Base-by-base conservation (phyloP, 2,329 filamentous ascomycete genomes). In the Alternaria hordeiaustralica region DNA sequence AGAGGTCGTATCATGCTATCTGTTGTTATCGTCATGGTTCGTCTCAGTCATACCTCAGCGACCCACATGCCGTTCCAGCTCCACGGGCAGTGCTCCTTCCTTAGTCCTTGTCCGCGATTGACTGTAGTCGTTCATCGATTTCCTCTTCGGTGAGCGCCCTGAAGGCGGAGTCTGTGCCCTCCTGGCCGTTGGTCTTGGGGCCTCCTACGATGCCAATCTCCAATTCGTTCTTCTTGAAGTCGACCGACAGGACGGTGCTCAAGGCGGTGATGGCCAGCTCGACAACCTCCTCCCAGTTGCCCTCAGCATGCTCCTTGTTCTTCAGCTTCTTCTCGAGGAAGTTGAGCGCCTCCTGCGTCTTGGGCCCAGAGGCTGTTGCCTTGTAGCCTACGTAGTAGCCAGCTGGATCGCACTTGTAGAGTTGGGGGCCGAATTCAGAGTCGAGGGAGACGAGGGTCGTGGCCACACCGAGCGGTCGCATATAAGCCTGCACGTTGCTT, bases 251-350 rank as follows among this genome's bases (percentile, higher is more conserved):
- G 64, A 99, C 94, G 36, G 92, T 97, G 88, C 94, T 97, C 81
- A 99, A 85, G 7, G 96, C 95, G 47, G 93, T 92, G 81, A 99
- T 99, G 63, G 93, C 96, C 75, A 98, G 87, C 86, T 99, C 96
- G 54, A 99, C 95, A 53, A 99, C 96, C 65, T 99, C 96, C 82
- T 97, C 93, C 96, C 96, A 99, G 78, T 85, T 90, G 65, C 96
- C 96, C 61, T 96, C 92, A 36, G 95, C 96, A 75, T 88, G 87
- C 77, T 98, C 94, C 89, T 97, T 97, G 90, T 97, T 97, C 86
- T 97, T 97, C 82, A 99, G 89, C 88, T 98, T 98, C 90, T 98
- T 98, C 88, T 99, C 96, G 63, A 99, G 87, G 82, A 97, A 94
- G 83, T 99, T 99, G 80, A 98, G 89, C 67, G 96, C 96, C 87